Conservation (phyloP, 2,329 filamentous ascomycete genomes). For the Cadophora gregata region DNA sequence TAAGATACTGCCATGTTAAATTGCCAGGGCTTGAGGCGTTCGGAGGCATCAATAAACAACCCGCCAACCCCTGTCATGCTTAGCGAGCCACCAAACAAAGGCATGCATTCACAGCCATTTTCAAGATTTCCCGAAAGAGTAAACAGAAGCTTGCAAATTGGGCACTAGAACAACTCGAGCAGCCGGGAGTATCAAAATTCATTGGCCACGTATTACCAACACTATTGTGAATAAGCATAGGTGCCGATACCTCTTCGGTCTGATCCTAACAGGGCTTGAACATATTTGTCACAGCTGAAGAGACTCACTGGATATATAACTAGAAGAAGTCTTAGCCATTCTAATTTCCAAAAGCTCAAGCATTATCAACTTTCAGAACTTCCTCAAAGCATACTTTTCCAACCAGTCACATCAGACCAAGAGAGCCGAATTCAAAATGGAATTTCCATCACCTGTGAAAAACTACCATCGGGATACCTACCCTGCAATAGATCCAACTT, state of each 20-base stretch:
- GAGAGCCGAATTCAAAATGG: constrained; percentile 5
- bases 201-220: background rate
- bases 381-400: background rate
- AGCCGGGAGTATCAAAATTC: background rate
- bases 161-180: background rate
- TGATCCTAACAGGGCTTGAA: background rate
- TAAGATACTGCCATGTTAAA: background rate
- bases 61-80: background rate
- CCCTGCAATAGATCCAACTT: constrained; percentile 39
- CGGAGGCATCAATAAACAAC: constrained; percentile 11
- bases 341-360: background rate
- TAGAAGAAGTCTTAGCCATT: background rate
- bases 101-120: background rate
- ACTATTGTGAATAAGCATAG: background rate
- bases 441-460: constrained; percentile 30
- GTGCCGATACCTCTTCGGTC: background rate
- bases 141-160: background rate
- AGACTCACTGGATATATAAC: background rate
- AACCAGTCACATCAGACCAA: background rate
- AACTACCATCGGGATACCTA: constrained; percentile 42
- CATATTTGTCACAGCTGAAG: background rate
- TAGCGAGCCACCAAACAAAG: constrained; percentile 1
- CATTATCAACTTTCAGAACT: background rate
- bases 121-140: constrained; percentile 5
- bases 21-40: background rate